Percentiles rank a stretch among this genome's conserved stretches.
phyloP scores from a whole-genome alignment of 371 early-diverging fungal species.

The Rhizopus stolonifer region DNA sequence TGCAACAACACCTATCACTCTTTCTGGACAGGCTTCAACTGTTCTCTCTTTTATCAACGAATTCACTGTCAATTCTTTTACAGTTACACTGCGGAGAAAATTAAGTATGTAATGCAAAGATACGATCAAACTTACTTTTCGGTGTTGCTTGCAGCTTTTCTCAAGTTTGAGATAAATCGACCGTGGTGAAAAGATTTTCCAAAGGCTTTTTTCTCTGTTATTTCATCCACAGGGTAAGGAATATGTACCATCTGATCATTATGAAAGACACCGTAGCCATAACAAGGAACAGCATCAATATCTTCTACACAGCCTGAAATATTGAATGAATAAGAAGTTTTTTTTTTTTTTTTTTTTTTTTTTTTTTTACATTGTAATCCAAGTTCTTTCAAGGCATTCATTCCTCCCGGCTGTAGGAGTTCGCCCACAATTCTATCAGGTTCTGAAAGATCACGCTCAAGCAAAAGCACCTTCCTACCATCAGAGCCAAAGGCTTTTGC shows the following conservation, averaged over 20 bases:
- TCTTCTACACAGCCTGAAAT: slow-evolving; percentile 69
- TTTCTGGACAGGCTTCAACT: slow-evolving; percentile 46
- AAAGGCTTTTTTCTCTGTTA: slow-evolving; percentile 32
- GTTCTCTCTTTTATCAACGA: too few species aligned
- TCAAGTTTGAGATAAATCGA: slow-evolving; percentile 79
- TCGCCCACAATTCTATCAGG: slow-evolving; percentile 98
- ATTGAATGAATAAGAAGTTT: too few species aligned
- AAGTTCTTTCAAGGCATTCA: slow-evolving; percentile 72
- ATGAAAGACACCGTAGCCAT: slow-evolving; percentile 79
- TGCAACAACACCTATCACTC: slow-evolving; percentile 56
- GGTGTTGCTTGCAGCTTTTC: slow-evolving; percentile 58
- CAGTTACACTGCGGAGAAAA: too few species aligned
- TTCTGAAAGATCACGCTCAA: slow-evolving; percentile 85
- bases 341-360: too few species aligned
- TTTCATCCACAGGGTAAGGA: slow-evolving; percentile 50
- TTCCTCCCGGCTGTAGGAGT: slow-evolving; percentile 92
- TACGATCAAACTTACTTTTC: too few species aligned
- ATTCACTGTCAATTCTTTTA: slow-evolving; percentile 73
- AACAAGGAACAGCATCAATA: slow-evolving; percentile 78
- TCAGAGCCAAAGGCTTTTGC: slow-evolving; percentile 74
- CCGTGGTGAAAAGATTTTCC: slow-evolving; percentile 92
- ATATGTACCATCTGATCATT: slow-evolving; percentile 52
- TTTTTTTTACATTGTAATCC: slow-evolving; percentile 63
- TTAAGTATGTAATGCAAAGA: too few species aligned
- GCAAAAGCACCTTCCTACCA: slow-evolving; percentile 69